These are phyloP conservation scores for Tricholoma sp. DNA, from an alignment of 768 basidiomycete genomes.

Conservation along the genomic window DNA sequence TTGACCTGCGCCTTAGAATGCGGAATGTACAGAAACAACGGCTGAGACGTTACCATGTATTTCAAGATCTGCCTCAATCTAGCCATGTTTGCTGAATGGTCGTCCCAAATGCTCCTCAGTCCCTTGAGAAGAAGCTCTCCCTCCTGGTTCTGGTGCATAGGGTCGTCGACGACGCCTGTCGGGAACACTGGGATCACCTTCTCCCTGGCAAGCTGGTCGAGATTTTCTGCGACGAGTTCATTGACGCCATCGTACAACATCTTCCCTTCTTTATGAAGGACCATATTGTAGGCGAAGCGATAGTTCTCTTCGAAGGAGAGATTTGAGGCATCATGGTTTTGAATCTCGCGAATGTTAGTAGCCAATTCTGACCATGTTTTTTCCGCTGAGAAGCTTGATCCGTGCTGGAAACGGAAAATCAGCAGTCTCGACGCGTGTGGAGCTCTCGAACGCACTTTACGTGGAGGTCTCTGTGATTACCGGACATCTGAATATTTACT, in stretches of 20 bases:
- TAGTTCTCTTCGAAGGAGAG: slow-evolving; percentile 60
- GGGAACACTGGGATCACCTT: slow-evolving; percentile 84
- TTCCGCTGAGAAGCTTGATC: slow-evolving; percentile 69
- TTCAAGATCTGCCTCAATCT: slow-evolving; percentile 87
- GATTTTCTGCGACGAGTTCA: slow-evolving; percentile 73
- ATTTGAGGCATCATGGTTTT: slow-evolving; percentile 86
- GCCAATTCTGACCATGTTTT: slow-evolving; percentile 81
- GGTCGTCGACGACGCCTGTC: slow-evolving; percentile 57
- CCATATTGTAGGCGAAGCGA: slow-evolving; percentile 19
- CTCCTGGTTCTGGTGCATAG: slow-evolving; percentile 73
- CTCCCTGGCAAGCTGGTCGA: slow-evolving; percentile 71
- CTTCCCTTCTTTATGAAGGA: slow-evolving; percentile 25
- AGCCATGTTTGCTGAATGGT: slow-evolving; percentile 84
- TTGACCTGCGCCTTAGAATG: slow-evolving; percentile 8
- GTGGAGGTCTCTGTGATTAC: slow-evolving; percentile 37
- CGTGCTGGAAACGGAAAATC: slow-evolving; percentile 45
- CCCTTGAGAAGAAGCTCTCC: slow-evolving; percentile 84
- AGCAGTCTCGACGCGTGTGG: background rate
- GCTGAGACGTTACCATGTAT: slow-evolving; percentile 71
- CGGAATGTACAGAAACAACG: background rate
- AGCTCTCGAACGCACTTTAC: slow-evolving; percentile 29
- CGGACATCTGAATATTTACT: slow-evolving; percentile 1
- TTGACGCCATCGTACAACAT: slow-evolving; percentile 84
- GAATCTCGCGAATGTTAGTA: slow-evolving; percentile 88
- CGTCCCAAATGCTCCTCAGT: slow-evolving; percentile 84